These are phyloP conservation scores for Rhododendron henanense DNA, from an alignment of 148 eudicot genomes.

Conservation along the genomic window DNA sequence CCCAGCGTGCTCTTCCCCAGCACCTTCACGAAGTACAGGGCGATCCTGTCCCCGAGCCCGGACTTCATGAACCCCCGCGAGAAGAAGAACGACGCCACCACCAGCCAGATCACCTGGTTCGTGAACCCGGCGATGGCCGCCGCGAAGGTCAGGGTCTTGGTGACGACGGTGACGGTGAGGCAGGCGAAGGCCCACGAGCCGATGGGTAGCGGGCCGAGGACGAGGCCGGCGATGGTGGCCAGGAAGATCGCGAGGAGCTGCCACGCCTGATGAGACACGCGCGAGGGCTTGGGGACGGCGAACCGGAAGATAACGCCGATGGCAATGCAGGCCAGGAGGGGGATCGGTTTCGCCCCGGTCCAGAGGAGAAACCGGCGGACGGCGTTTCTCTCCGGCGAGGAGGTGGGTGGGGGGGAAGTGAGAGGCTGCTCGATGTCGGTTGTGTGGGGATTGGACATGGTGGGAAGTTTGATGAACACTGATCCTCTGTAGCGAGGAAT, in stretches of 20 bases:
- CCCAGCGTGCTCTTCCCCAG: conserved; percentile 79
- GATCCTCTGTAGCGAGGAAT: too few relatives aligned
- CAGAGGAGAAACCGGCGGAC: conserved; percentile 5
- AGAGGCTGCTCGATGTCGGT: too few relatives aligned
- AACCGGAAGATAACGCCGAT: conserved; percentile 49
- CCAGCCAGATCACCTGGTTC: conserved; percentile 83
- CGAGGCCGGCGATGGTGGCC: conserved; percentile 73
- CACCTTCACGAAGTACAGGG: conserved; percentile 78
- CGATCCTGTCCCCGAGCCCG: conserved; percentile 80
- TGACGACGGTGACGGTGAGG: conserved; percentile 43
- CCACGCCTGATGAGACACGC: conserved; percentile 69
- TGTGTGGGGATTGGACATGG: too few relatives aligned
- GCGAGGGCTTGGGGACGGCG: conserved; percentile 56
- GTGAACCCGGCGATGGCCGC: conserved; percentile 76
- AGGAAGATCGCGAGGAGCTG: conserved; percentile 71
- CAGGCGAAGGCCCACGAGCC: conserved; percentile 86
- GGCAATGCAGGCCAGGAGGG: conserved; percentile 21
- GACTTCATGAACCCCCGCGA: conserved; percentile 87
- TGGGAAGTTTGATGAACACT: too few relatives aligned
- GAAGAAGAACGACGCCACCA: conserved; percentile 80
- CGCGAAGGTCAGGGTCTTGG: conserved; percentile 55
- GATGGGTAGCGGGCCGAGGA: conserved; percentile 71
- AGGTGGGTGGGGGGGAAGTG: too few relatives aligned
- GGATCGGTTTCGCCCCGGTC: conserved; percentile 36
- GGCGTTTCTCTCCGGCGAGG: background rate